Base-by-base conservation (phyloP, 768 basidiomycete genomes). In the Ramaria sp. region DNA sequence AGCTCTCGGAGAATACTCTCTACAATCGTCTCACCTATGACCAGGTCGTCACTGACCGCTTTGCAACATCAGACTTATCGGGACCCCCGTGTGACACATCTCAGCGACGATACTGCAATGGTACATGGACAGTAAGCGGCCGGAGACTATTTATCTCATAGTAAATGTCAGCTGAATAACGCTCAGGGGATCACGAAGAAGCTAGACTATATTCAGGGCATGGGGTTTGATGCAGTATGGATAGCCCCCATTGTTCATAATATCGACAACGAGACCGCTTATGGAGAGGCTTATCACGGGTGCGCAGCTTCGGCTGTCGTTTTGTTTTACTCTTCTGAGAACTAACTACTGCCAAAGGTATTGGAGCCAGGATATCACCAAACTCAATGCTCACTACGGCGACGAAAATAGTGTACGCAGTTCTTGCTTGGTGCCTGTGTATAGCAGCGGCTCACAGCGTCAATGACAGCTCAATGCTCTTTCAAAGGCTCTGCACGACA, bases 151-250 rank as follows among this genome's bases (percentile, higher is more conserved):
- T 27, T 24, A 10, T 33, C 5, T 33, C 27, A 30, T 20, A 7
- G 27, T 30, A 17, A 20, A n/a, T 27, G 48, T 10, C n/a, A 27
- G 24, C 48, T 7, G 15, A 30, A 5, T 4, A 9, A 49, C 7
- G 4, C 4, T 76, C 65, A 70, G 53, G 76, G 77, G 11, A 71
- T 81, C 57, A 71, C 71, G 52, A 69, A 71, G 59, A 76, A 81
- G 60, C 75, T 84, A 50, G 82, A 82, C 67, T 83, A 84, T 64
- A 82, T 83, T 54, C 73, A 79, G 61, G 72, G 71, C 59, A 79
- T 83, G 78, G 81, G 81, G 34, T 82, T 82, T 62, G 79, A 81
- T 58, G 80, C 73, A 15, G 55, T 81, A 30, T 82, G 80, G 80
- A 78, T 80, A 51, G 79, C 79, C 1, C 82, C 81, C 0, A 69